Percentiles rank a stretch among this genome's conserved stretches.
These are phyloP conservation scores for Betula pendula DNA, from an alignment of 306 rosid species.

Conservation along the genomic window DNA sequence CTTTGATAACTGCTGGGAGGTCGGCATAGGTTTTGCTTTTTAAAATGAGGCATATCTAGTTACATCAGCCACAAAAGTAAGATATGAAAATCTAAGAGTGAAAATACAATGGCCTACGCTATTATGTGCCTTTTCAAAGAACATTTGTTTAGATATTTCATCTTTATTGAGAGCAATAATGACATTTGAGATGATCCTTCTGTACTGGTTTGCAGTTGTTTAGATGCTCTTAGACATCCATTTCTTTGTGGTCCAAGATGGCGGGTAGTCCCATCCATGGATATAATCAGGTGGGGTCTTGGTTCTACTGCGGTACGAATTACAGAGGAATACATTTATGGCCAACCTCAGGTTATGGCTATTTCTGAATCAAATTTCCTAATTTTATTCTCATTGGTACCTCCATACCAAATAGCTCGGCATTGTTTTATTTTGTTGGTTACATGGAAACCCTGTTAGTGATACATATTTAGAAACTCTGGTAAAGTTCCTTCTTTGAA, in stretches of 20 bases:
- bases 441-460: background rate
- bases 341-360: conserved; percentile 75
- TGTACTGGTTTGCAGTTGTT: conserved; percentile 63
- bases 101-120: background rate
- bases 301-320: conserved; percentile 90
- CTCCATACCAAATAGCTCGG: background rate
- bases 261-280: conserved; percentile 90
- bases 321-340: conserved; percentile 88
- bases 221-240: conserved; percentile 97
- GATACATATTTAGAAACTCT: background rate
- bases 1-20: background rate
- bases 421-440: background rate
- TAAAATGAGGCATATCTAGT: background rate
- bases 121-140: conserved; percentile 7
- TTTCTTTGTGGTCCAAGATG: conserved; percentile 98
- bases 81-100: conserved; percentile 1
- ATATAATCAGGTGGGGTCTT: conserved; percentile 92
- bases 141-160: conserved; percentile 18
- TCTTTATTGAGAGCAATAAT: conserved; percentile 15
- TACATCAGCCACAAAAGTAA: background rate
- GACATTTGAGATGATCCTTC: conserved; percentile 2
- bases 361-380: conserved; percentile 16
- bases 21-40: background rate
- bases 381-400: background rate
- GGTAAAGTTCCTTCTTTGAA: background rate